phyloP scores from a whole-genome alignment of 2,329 filamentous ascomycete genomes.

The Sphaerostilbella broomeana region DNA sequence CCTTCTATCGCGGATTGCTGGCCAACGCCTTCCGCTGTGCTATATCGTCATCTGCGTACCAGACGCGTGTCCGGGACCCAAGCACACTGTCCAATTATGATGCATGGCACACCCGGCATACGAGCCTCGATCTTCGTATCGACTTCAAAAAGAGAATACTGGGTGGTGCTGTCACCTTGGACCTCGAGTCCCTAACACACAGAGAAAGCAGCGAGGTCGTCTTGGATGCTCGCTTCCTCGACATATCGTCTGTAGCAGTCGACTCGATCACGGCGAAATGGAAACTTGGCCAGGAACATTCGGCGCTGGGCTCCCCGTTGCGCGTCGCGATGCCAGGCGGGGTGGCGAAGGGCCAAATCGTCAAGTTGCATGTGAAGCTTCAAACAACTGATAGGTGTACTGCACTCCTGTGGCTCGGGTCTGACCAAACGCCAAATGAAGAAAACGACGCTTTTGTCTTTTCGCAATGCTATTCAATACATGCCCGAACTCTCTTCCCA shows the following conservation, averaged over 20 bases:
- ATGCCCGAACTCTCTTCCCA: constrained; percentile 87
- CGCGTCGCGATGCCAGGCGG: constrained; percentile 55
- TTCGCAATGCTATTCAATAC: constrained; percentile 94
- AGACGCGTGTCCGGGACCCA: too few relatives aligned
- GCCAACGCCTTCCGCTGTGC: too few relatives aligned
- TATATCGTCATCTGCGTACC: too few relatives aligned
- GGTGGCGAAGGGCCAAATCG: constrained; percentile 43
- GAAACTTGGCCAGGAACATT: constrained; percentile 61
- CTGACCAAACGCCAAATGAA: constrained; percentile 89
- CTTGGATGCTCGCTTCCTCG: constrained; percentile 80
- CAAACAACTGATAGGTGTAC: constrained; percentile 84
- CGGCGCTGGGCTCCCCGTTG: constrained; percentile 69
- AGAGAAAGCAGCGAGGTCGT: constrained; percentile 68
- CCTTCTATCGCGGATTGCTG: too few relatives aligned
- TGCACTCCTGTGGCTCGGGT: constrained; percentile 90
- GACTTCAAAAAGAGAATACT: constrained; percentile 76
- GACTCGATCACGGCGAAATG: constrained; percentile 58
- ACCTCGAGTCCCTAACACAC: constrained; percentile 70
- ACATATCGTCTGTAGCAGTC: constrained; percentile 65
- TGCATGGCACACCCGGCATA: constrained; percentile 78
- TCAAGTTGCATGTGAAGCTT: constrained; percentile 58
- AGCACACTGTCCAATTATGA: constrained; percentile 91
- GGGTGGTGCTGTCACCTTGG: constrained; percentile 68
- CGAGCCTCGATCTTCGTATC: constrained; percentile 71
- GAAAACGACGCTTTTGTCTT: constrained; percentile 97